Evolutionary conservation across 106 monocot species (phyloP).

Genomic region (Allium cepa): DNA sequence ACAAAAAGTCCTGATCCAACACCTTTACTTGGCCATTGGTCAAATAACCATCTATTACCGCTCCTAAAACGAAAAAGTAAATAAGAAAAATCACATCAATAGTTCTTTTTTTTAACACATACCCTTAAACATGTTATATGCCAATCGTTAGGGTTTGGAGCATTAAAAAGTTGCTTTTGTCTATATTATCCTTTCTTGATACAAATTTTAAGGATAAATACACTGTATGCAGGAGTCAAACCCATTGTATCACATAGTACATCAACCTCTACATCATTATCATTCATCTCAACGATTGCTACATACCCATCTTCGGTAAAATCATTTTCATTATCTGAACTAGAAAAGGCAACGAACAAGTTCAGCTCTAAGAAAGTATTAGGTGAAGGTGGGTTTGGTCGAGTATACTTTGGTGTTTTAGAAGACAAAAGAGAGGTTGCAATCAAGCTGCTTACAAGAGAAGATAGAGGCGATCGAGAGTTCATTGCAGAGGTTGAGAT

Average conservation of each 20-base stretch:
- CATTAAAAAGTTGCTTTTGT: too few species aligned
- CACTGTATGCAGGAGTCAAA: constrained; percentile 24
- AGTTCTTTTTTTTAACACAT: too few species aligned
- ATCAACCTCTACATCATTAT: constrained; percentile 25
- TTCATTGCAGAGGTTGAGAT: constrained; percentile 57
- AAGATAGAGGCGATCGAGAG: constrained; percentile 41
- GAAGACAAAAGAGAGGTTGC: constrained; percentile 51
- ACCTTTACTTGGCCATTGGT: too few species aligned
- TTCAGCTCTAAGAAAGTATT: constrained; percentile 42
- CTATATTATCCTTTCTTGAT: too few species aligned
- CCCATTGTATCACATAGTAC: constrained; percentile 39
- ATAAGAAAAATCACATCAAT: too few species aligned
- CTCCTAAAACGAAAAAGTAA: too few species aligned
- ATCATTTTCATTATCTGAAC: constrained; percentile 48
- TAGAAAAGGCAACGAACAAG: constrained; percentile 45
- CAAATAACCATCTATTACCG: too few species aligned
- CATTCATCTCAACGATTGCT: constrained; percentile 35
- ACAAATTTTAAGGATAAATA: background rate
- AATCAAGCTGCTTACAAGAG: constrained; percentile 48
- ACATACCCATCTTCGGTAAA: constrained; percentile 38
- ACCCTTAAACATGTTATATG: too few species aligned
- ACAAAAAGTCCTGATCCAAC: too few species aligned
- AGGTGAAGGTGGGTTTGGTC: constrained; percentile 61
- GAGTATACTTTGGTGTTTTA: constrained; percentile 40
- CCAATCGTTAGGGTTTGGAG: too few species aligned